Conservation (phyloP, 2,329 filamentous ascomycete species). For the Lachnellula cervina region DNA sequence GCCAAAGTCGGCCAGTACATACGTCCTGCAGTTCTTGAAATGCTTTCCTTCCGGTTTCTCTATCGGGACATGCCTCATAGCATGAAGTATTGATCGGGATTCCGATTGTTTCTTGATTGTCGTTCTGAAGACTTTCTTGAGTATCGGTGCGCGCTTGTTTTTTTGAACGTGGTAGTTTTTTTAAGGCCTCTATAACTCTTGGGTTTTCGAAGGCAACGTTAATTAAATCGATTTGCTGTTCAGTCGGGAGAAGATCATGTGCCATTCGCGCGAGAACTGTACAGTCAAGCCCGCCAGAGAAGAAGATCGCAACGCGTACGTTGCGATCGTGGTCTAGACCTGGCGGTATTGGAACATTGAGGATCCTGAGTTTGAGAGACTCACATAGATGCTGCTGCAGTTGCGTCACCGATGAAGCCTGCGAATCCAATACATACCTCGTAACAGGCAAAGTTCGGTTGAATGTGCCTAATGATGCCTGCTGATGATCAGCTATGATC, state of each 20-base stretch:
- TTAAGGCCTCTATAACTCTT: constrained; percentile 56
- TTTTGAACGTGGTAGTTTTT: constrained; percentile 31
- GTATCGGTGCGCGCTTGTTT: constrained; percentile 17
- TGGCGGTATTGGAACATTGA: constrained; percentile 59
- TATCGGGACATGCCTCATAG: constrained; percentile 86
- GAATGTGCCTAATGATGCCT: constrained; percentile 25
- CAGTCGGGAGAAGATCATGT: constrained; percentile 66
- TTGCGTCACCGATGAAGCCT: constrained; percentile 47
- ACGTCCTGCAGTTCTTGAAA: constrained; percentile 65
- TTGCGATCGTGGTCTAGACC: constrained; percentile 29
- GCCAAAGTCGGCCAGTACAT: constrained; percentile 71
- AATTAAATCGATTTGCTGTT: constrained; percentile 75
- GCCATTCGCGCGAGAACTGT: constrained; percentile 76
- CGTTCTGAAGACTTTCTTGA: not conserved
- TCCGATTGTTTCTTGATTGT: not conserved
- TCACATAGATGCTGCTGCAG: constrained; percentile 52
- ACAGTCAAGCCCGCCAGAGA: constrained; percentile 93
- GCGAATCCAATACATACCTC: constrained; percentile 29
- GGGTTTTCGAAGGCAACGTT: constrained; percentile 98
- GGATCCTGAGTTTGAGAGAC: constrained; percentile 60
- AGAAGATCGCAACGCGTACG: constrained; percentile 70
- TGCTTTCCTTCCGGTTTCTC: constrained; percentile 77
- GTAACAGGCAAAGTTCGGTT: constrained; percentile 36
- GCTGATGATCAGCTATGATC: constrained; percentile 5
- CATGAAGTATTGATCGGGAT: constrained; percentile 28